phyloP scores from a whole-genome alignment of 768 basidiomycete species.

The Harrya chromipes region DNA sequence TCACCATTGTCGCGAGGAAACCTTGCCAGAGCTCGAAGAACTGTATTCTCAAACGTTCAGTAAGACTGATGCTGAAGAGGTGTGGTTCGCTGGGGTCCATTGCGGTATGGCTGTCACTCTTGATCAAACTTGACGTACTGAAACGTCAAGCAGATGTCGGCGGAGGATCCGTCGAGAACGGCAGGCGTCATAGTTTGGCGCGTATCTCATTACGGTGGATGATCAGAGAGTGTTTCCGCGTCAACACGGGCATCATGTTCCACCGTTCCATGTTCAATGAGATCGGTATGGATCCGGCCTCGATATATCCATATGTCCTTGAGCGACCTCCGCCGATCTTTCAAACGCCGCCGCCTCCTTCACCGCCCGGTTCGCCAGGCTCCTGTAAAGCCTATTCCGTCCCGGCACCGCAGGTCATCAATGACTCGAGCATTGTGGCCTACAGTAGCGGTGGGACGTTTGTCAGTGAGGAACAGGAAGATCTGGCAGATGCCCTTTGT shows the following conservation, averaged over 20 bases:
- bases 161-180: conserved; percentile 64
- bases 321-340: conserved; percentile 39
- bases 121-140: neutral
- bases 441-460: conserved; percentile 18
- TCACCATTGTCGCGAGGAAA: conserved; percentile 2
- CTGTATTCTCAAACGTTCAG: conserved; percentile 35
- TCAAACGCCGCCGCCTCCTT: conserved; percentile 17
- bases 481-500: conserved; percentile 54
- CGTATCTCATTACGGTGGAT: conserved; percentile 78
- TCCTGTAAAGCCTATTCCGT: conserved; percentile 8
- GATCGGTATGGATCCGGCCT: conserved; percentile 47
- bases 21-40: conserved; percentile 38
- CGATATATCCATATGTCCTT: conserved; percentile 43
- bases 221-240: conserved; percentile 62
- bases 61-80: conserved; percentile 64
- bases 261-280: conserved; percentile 38
- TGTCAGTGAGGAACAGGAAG: conserved; percentile 58
- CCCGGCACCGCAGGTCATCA: conserved; percentile 16
- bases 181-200: conserved; percentile 55
- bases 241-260: conserved; percentile 59
- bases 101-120: conserved; percentile 45
- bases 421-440: conserved; percentile 15
- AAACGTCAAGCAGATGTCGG: conserved; percentile 56
- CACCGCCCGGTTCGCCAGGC: conserved; percentile 11
- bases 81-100: conserved; percentile 80